Evolutionary conservation across 164 flowering plant genomes (phyloP), one percentile per base, ranked within the genome.

Genomic region (Sextonia rubra): DNA sequence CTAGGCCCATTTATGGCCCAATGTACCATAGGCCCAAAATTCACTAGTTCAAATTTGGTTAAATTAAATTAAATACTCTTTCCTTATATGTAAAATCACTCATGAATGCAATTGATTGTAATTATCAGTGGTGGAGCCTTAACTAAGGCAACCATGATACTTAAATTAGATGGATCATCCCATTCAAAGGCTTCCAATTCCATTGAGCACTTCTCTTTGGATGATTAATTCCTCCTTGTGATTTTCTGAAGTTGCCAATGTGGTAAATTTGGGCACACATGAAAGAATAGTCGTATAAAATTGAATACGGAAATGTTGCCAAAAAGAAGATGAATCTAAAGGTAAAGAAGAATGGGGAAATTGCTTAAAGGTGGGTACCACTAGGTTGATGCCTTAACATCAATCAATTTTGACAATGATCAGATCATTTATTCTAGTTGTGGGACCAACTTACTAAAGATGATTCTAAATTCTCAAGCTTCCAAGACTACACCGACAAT

Each of bases 391-490:
- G 69, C 69, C 12, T 66, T 66, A 25, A 30, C 48, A 15, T 32
- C 48, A 18, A 66, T 32, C 3, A 32, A 66, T 32, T 66, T 63
- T 26, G 66, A 63, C 12, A 26, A 63, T 25, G 66, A 25, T 63
- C 25, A 30, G 66, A 63, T 63, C 20, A n/a, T 66, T 17, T 2
- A 12, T 20, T 29, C 63, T 11, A 6, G 3, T 49, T 2, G 24
- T 63, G 26, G 55, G 60, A 22, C 68, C 61, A 65, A 27, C 22
- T 61, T 66, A 63, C 66, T 18, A 30, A 17, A 1, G 9, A 63
- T 63, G 32, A 60, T n/a, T 60, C 64, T 20, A 60, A 3, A 24
- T 60, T 60, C 64, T 60, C 23, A 60, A 63, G 66, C 66, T 63
- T 63, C 18, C 4, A 3, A 24, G 30, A 63, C 17, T 63, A 63